Conservation (phyloP, 371 early-diverging fungal genomes). For the Gilbertella persicaria region DNA sequence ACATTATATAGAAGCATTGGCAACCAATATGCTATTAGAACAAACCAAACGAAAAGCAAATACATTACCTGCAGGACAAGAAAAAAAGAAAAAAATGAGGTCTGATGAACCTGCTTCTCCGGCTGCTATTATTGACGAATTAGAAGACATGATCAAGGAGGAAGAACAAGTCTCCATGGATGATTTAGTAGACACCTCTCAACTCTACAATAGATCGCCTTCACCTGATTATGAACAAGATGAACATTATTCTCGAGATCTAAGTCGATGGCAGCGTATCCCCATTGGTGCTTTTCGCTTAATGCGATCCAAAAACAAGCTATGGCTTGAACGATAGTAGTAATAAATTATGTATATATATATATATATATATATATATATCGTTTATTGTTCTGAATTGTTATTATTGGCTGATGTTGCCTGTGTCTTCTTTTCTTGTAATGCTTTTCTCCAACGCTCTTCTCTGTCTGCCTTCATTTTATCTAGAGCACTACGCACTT, state of each 20-base stretch:
- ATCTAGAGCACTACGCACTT: constrained; percentile 37
- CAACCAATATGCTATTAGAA: background rate
- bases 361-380: background rate
- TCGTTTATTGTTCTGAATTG: background rate
- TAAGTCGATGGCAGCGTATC: constrained; percentile 63
- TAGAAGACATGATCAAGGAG: constrained; percentile 9
- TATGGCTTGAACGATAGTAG: constrained; percentile 42
- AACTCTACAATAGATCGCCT: constrained; percentile 53
- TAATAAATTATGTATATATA: background rate
- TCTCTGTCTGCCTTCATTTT: constrained; percentile 48
- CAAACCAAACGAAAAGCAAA: constrained; percentile 14
- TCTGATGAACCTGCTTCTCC: constrained; percentile 15
- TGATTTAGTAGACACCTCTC: constrained; percentile 61
- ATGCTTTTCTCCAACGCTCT: constrained; percentile 49
- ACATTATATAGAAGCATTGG: background rate
- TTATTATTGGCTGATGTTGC: constrained; percentile 6
- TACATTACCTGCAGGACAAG: constrained; percentile 1
- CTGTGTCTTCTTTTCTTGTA: constrained; percentile 21
- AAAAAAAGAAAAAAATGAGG: background rate
- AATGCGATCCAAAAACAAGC: constrained; percentile 45
- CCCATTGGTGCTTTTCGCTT: constrained; percentile 63
- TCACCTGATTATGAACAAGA: constrained; percentile 48
- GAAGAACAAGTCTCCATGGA: constrained; percentile 51
- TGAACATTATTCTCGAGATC: constrained; percentile 48
- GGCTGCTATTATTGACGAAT: constrained; percentile 12